phyloP scores from a whole-genome alignment of 2,329 filamentous ascomycete genomes.

The Pleomassaria siparia region DNA sequence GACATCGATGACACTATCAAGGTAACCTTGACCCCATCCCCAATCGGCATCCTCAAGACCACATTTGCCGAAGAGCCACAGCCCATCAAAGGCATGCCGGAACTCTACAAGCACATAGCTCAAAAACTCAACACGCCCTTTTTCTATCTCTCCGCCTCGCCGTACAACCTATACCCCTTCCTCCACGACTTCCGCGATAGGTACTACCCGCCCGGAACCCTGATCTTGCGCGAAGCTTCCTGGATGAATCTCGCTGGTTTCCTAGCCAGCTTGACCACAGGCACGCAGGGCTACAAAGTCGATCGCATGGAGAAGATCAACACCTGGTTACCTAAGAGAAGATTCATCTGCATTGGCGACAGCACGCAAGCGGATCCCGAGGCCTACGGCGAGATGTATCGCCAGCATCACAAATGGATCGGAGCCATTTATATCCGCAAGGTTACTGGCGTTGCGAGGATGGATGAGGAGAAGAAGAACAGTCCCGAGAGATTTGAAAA shows the following conservation, averaged over 20 bases:
- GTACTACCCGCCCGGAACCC: constrained; percentile 74
- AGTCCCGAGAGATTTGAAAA: constrained; percentile 72
- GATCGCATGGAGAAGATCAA: constrained; percentile 77
- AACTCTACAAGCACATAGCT: constrained; percentile 72
- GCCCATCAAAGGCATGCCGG: constrained; percentile 78
- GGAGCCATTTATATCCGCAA: constrained; percentile 83
- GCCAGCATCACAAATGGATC: constrained; percentile 73
- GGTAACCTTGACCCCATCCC: constrained; percentile 77
- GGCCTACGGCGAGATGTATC: constrained; percentile 77
- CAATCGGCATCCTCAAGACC: constrained; percentile 75
- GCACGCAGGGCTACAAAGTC: constrained; percentile 84
- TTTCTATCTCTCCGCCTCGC: constrained; percentile 92
- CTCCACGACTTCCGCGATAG: constrained; percentile 71
- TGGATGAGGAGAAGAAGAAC: constrained; percentile 72
- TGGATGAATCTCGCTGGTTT: constrained; percentile 85
- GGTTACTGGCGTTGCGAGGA: constrained; percentile 73
- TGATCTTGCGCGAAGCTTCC: constrained; percentile 81
- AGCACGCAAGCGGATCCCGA: constrained; percentile 91
- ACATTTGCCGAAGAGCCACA: constrained; percentile 79
- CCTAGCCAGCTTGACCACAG: constrained; percentile 74
- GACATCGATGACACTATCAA: constrained; percentile 98
- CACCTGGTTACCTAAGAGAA: constrained; percentile 73
- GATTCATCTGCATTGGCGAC: constrained; percentile 84
- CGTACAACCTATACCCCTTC: constrained; percentile 92
- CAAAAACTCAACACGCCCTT: constrained; percentile 65